These are phyloP conservation scores for Pilobolus umbonatus DNA, from an alignment of 192 early-diverging fungal genomes.

Conservation along the genomic window DNA sequence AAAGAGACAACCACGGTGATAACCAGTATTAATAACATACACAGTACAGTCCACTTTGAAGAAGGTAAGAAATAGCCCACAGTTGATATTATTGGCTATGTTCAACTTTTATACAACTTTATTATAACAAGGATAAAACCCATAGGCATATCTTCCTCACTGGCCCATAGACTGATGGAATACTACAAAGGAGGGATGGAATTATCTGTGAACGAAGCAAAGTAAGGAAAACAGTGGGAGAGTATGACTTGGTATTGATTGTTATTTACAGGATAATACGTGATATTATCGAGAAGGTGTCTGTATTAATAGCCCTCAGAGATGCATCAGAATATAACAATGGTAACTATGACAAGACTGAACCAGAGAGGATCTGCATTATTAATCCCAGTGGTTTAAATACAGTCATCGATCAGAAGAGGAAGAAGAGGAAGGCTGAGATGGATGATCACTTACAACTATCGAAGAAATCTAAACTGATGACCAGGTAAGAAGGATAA, in stretches of 20 bases:
- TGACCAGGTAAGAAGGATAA: not conserved
- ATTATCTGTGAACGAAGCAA: slow-evolving; percentile 4
- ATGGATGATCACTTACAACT: slow-evolving; percentile 13
- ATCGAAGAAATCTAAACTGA: slow-evolving; percentile 30
- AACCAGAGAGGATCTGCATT: no score
- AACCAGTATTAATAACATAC: slow-evolving; percentile 30
- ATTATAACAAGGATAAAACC: slow-evolving; percentile 20
- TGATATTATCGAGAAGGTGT: slow-evolving; percentile 32
- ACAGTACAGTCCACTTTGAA: slow-evolving; percentile 14
- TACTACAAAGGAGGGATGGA: slow-evolving; percentile 12
- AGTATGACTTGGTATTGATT: not conserved
- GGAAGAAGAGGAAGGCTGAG: slow-evolving; percentile 35
- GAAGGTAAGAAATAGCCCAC: slow-evolving; percentile 15
- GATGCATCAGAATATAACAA: slow-evolving; percentile 19
- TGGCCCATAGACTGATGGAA: not conserved
- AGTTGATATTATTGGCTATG: not conserved
- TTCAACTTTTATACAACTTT: no score
- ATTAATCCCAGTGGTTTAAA: no score
- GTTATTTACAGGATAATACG: slow-evolving; percentile 1
- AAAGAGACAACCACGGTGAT: slow-evolving; percentile 24
- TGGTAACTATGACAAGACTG: not conserved
- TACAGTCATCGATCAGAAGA: slow-evolving; percentile 21
- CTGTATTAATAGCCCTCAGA: slow-evolving; percentile 13
- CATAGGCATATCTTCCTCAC: slow-evolving; percentile 13
- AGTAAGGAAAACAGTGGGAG: slow-evolving; percentile 4